Evolutionary conservation across 441 rosid genomes (phyloP), one percentile per base, ranked within the genome.

Genomic region (Dalechampia spathulata): DNA sequence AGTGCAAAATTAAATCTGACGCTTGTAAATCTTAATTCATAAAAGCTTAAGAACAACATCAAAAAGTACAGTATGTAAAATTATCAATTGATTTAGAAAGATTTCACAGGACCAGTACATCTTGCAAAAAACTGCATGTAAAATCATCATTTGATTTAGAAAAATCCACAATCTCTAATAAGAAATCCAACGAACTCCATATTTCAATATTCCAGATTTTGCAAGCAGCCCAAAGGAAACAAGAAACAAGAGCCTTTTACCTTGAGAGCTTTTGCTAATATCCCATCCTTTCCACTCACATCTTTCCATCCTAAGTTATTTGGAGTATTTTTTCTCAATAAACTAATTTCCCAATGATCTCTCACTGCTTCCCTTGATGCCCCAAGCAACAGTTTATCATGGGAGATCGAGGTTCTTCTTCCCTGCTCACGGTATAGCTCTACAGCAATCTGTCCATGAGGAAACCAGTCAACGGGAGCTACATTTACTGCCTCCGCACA

Each of bases 401-500:
- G 99, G 48, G 99, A 94, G 60, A 95, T 80, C 55, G 99, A 95
- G 61, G 99, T 95, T 73, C 82, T 91, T 53, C 99, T 77, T 66
- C 95, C 81, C 76, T 95, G 99, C 46, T 82, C 83, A 40, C 90
- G 74, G 68, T 95, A 95, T 46, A 86, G 76, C 74, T 90, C 97
- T 62, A 88, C 73, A 60, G 99, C 97, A 75, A 72, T 74, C 78
- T 86, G 97, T 42, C 99, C 99, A 75, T 95, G 98, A 28, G 98
- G 95, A 62, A 90, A 71, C 99, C 99, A 95, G 62, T 95, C 99
- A 68, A 90, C 91, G 44, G 99, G 98, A 54, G 99, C 99, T 50
- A 91, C 96, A 74, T 95, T 95, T 48, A 95, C 99, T 38, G 99
- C 99, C 75, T 95, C 99, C 1, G 98, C 99, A 69, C 97, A 95